These are phyloP conservation scores for Leccinum imitatum DNA, from an alignment of 768 basidiomycete genomes.

Conservation along the genomic window DNA sequence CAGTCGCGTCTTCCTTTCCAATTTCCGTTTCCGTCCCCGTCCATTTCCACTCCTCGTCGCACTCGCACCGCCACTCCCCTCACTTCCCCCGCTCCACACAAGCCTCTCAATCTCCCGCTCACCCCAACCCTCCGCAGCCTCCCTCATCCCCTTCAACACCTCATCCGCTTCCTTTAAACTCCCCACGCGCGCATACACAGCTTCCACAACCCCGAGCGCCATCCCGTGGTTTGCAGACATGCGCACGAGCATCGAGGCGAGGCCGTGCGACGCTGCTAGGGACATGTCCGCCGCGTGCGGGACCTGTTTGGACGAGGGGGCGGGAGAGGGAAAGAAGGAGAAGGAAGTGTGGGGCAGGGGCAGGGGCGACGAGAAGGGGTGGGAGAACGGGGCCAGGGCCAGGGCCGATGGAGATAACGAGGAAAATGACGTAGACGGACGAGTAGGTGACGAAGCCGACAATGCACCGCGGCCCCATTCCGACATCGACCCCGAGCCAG, in stretches of 20 bases:
- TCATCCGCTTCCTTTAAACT: conserved; percentile 41
- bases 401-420: neutral
- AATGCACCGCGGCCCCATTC: neutral
- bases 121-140: conserved; percentile 34
- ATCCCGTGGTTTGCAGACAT: conserved; percentile 50
- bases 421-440: neutral
- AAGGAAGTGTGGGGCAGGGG: neutral
- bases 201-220: conserved; percentile 39
- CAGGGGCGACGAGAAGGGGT: neutral
- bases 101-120: conserved; percentile 14
- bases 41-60: neutral
- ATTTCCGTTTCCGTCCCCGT: neutral
- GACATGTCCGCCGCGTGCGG: conserved; percentile 16
- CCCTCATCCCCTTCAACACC: conserved; percentile 38
- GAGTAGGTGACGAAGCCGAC: neutral
- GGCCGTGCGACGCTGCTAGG: conserved; percentile 26
- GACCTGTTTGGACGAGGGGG: neutral
- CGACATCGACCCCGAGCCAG: neutral
- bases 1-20: neutral
- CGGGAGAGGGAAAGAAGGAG: neutral
- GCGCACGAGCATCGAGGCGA: conserved; percentile 32
- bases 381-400: neutral
- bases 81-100: neutral
- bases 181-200: conserved; percentile 35
- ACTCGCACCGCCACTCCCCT: no score